These are phyloP conservation scores for Fusarium nelsonii DNA, from an alignment of 2,329 filamentous ascomycete species.

Conservation along the genomic window DNA sequence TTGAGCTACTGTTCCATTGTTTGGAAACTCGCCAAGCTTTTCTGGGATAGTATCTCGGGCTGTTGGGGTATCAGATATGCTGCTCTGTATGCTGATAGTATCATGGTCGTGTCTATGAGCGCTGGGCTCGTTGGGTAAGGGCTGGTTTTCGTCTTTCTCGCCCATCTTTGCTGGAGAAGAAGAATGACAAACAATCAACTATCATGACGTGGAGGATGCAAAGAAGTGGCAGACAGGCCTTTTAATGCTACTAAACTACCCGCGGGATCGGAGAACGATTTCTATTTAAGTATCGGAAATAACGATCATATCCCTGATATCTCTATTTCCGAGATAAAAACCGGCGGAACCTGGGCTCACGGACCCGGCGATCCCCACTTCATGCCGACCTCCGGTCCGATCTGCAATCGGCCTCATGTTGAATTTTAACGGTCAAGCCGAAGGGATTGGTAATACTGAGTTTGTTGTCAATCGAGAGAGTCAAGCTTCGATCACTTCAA, in stretches of 20 bases:
- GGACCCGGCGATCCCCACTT: slow-evolving; percentile 25
- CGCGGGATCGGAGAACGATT: slow-evolving; percentile 42
- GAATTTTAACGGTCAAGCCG: slow-evolving; percentile 6
- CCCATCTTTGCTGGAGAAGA: slow-evolving; percentile 24
- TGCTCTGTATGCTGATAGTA: slow-evolving; percentile 15
- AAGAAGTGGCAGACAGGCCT: slow-evolving; percentile 17
- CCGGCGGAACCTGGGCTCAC: slow-evolving; percentile 15
- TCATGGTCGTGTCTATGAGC: slow-evolving; percentile 19
- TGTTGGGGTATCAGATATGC: slow-evolving; percentile 11
- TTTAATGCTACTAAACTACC: slow-evolving; percentile 34
- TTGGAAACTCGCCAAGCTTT: slow-evolving; percentile 16
- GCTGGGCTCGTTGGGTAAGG: slow-evolving; percentile 1
- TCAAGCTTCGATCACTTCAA: background rate
- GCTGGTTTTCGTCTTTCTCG: slow-evolving; percentile 18
- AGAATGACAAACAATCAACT: background rate
- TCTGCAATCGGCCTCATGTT: slow-evolving; percentile 16
- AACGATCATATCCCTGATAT: background rate
- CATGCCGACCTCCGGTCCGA: slow-evolving; percentile 27
- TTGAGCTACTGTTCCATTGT: background rate
- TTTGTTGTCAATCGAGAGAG: background rate
- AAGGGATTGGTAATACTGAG: background rate
- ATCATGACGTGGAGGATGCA: slow-evolving; percentile 14
- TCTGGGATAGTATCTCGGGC: slow-evolving; percentile 9
- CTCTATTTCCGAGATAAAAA: slow-evolving; percentile 39
- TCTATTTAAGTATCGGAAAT: slow-evolving; percentile 11